Percentiles rank a stretch among this genome's conserved stretches.
These are phyloP conservation scores for Paxillus involutus DNA, from an alignment of 768 basidiomycete species.

Conservation along the genomic window DNA sequence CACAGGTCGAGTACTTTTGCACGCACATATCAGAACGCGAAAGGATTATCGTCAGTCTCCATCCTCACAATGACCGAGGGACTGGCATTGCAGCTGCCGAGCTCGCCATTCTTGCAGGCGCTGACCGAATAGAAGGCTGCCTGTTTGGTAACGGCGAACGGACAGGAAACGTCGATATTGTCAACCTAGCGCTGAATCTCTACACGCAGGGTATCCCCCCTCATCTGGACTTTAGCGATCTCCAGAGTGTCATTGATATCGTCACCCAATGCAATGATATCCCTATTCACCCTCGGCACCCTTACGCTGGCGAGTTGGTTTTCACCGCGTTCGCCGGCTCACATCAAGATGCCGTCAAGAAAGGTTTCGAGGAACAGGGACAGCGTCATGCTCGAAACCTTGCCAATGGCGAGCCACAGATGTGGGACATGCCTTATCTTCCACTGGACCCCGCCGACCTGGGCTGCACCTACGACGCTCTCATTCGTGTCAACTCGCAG, in stretches of 20 bases:
- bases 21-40: slow-evolving; percentile 84
- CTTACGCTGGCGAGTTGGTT: slow-evolving; percentile 96
- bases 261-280: slow-evolving; percentile 97
- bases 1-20: slow-evolving; percentile 94
- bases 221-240: slow-evolving; percentile 87
- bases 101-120: slow-evolving; percentile 89
- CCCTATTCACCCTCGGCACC: slow-evolving; percentile 93
- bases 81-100: slow-evolving; percentile 95
- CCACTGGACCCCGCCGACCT: slow-evolving; percentile 96
- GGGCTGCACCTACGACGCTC: slow-evolving; percentile 94
- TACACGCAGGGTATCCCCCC: slow-evolving; percentile 95
- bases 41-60: slow-evolving; percentile 86
- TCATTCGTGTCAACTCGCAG: slow-evolving; percentile 99
- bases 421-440: slow-evolving; percentile 96
- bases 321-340: slow-evolving; percentile 99
- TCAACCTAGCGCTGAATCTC: slow-evolving; percentile 93
- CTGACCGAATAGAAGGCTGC: slow-evolving; percentile 97
- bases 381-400: slow-evolving; percentile 61
- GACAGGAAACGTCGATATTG: slow-evolving; percentile 97
- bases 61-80: slow-evolving; percentile 98
- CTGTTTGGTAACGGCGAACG: slow-evolving; percentile 98
- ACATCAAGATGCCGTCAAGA: slow-evolving; percentile 99
- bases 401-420: slow-evolving; percentile 53
- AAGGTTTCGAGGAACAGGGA: slow-evolving; percentile 89
- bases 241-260: slow-evolving; percentile 86